Evolutionary conservation across 2,329 filamentous ascomycete species (phyloP).

Genomic region (Rasamsonia emersonii): DNA sequence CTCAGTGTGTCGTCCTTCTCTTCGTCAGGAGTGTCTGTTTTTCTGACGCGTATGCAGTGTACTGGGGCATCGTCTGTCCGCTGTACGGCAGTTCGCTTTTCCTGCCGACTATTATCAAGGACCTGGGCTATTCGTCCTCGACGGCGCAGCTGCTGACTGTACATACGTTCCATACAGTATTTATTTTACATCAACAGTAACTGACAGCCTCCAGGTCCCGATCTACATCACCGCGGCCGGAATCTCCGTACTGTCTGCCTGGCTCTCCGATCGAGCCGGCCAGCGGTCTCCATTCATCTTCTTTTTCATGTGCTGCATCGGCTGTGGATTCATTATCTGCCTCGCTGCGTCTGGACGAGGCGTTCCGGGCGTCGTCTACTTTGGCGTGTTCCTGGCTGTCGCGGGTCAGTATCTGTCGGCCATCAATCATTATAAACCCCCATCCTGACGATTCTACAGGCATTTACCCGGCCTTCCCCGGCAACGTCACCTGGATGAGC

Average conservation of each 20-base stretch:
- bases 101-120: slow-evolving; percentile 34
- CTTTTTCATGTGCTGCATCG: slow-evolving; percentile 44
- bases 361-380: slow-evolving; percentile 37
- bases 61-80: slow-evolving; percentile 34
- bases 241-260: slow-evolving; percentile 39
- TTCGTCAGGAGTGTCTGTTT: background rate
- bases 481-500: slow-evolving; percentile 48
- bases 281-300: slow-evolving; percentile 50
- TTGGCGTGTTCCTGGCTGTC: slow-evolving; percentile 40
- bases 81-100: slow-evolving; percentile 35
- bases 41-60: slow-evolving; percentile 21
- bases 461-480: slow-evolving; percentile 39
- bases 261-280: slow-evolving; percentile 48
- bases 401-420: slow-evolving; percentile 24
- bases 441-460: slow-evolving; percentile 14
- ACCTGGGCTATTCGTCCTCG: slow-evolving; percentile 30
- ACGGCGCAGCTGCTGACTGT: slow-evolving; percentile 34
- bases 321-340: slow-evolving; percentile 50
- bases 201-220: slow-evolving; percentile 17
- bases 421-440: background rate
- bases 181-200: background rate
- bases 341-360: slow-evolving; percentile 25
- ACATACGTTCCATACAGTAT: slow-evolving; percentile 1
- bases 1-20: slow-evolving; percentile 22
- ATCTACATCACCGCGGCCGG: slow-evolving; percentile 33